Evolutionary conservation across 345 rosid genomes (phyloP).

Genomic region (Geranium brycei): DNA sequence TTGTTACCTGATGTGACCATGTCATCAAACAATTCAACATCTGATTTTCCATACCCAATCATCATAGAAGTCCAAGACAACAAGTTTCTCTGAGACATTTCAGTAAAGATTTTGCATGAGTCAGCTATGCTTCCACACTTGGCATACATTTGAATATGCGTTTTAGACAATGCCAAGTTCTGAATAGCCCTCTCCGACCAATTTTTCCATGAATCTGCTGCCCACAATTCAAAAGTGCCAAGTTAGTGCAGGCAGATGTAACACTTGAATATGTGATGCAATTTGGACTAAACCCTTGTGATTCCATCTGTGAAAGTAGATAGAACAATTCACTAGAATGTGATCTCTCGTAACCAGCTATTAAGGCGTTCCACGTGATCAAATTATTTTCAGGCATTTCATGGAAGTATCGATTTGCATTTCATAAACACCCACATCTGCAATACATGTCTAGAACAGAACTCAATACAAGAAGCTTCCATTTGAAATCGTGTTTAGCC

Average conservation of each 20-base stretch:
- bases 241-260: constrained; percentile 63
- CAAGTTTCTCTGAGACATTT: constrained; percentile 35
- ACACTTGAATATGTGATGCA: constrained; percentile 65
- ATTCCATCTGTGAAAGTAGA: constrained; percentile 53
- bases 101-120: constrained; percentile 40
- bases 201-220: constrained; percentile 78
- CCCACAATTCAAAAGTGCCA: constrained; percentile 53
- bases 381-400: constrained; percentile 61
- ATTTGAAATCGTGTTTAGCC: constrained; percentile 44
- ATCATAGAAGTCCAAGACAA: constrained; percentile 96
- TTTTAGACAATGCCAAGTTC: constrained; percentile 48
- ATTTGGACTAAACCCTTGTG: constrained; percentile 53
- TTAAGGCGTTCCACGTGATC: constrained; percentile 76
- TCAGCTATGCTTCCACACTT: constrained; percentile 66
- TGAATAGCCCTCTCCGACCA: constrained; percentile 41
- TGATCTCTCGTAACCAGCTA: constrained; percentile 58
- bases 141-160: constrained; percentile 79
- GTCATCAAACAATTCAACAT: constrained; percentile 58
- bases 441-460: constrained; percentile 84
- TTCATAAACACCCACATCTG: constrained; percentile 49
- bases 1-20: constrained; percentile 56
- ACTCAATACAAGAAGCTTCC: constrained; percentile 69
- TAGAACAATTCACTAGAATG: constrained; percentile 41
- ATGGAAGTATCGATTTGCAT: constrained; percentile 48
- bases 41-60: constrained; percentile 70